phyloP scores from a whole-genome alignment of 192 early-diverging fungal genomes.

The Nowakowskiella sp. region DNA sequence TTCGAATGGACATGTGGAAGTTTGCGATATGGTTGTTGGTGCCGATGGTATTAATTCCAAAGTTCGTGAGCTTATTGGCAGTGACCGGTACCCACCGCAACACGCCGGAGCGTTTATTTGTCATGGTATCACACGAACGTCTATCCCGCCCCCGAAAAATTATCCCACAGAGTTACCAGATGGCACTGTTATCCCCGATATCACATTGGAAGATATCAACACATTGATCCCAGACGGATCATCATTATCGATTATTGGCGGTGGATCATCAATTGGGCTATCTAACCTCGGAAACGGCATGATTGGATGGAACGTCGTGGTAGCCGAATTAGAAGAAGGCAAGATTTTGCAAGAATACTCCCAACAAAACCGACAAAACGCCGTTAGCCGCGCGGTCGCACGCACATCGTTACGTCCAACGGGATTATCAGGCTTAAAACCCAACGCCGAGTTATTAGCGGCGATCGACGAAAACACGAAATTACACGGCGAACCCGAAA shows the following conservation, averaged over 20 bases:
- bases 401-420: background rate
- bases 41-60: conserved; percentile 41
- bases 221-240: conserved; percentile 31
- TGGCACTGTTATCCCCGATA: conserved; percentile 21
- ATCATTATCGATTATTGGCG: conserved; percentile 24
- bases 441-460: conserved; percentile 4
- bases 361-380: conserved; percentile 4
- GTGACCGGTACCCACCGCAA: conserved; percentile 17
- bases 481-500: conserved; percentile 1
- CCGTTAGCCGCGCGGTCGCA: background rate
- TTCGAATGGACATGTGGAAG: conserved; percentile 29
- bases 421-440: background rate
- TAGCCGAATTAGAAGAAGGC: conserved; percentile 29
- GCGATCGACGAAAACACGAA: conserved; percentile 3
- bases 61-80: conserved; percentile 29
- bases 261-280: conserved; percentile 34
- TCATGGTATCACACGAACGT: conserved; percentile 30
- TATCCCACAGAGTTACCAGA: conserved; percentile 18
- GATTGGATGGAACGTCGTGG: conserved; percentile 41
- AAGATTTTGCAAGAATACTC: conserved; percentile 19
- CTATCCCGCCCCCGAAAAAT: conserved; percentile 22
- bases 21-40: conserved; percentile 32
- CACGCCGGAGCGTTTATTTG: conserved; percentile 29
- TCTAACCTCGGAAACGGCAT: conserved; percentile 44
- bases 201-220: conserved; percentile 21